These are phyloP conservation scores for Globisporangium lucens DNA, from an alignment of 352 stramenopile genomes.

Conservation along the genomic window DNA sequence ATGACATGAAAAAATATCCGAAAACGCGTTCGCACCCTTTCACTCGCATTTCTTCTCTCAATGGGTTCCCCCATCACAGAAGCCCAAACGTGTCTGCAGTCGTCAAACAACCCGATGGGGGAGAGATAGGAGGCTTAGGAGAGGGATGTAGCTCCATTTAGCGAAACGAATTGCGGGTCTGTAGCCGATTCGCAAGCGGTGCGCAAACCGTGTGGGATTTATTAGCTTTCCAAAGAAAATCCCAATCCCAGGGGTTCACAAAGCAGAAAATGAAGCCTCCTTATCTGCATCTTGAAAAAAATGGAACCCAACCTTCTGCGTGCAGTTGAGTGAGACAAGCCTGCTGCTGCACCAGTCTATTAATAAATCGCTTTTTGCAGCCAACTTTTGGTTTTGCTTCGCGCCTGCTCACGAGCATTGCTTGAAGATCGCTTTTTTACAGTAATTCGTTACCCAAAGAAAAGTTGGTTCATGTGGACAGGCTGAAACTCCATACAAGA, in stretches of 20 bases:
- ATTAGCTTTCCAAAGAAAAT: no score
- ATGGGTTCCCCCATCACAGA: slow-evolving; percentile 3
- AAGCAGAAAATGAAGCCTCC: not conserved
- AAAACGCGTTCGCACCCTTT: not conserved
- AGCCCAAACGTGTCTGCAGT: no score
- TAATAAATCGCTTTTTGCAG: not conserved
- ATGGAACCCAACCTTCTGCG: not conserved
- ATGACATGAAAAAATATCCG: not conserved
- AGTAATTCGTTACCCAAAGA: not conserved
- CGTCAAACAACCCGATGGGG: no score
- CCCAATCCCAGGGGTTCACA: no score
- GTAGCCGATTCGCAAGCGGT: no score
- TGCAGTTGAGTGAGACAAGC: slow-evolving; percentile 5
- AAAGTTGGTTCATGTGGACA: not conserved
- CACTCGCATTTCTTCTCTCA: not conserved
- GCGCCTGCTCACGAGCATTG: not conserved
- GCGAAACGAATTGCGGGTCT: no score
- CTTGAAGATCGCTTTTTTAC: not conserved
- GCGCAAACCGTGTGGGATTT: no score
- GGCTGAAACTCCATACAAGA: not conserved
- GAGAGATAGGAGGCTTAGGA: no score
- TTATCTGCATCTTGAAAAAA: not conserved
- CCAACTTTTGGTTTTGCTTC: not conserved
- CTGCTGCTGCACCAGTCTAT: not conserved
- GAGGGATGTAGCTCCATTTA: no score